phyloP scores from a whole-genome alignment of 2,329 filamentous ascomycete genomes.

The Fusarium robinianum region DNA sequence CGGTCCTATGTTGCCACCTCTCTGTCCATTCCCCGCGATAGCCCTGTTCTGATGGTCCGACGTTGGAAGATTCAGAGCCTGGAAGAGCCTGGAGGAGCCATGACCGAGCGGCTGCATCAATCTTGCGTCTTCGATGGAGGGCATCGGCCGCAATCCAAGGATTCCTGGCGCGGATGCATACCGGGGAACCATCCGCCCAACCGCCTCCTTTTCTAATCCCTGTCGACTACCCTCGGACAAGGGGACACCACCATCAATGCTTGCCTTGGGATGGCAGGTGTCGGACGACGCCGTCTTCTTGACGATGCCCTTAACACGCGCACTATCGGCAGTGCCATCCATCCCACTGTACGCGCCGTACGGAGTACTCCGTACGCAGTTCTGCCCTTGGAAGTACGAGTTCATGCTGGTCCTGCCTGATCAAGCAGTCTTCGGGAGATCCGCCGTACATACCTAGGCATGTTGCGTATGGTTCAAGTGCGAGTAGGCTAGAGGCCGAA shows the following conservation, averaged over 20 bases:
- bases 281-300: conserved; percentile 12
- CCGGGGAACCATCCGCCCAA: conserved; percentile 19
- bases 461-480: too few relatives aligned
- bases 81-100: too few relatives aligned
- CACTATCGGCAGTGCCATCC: conserved; percentile 7
- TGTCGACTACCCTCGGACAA: conserved; percentile 17
- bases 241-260: conserved; percentile 16
- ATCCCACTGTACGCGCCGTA: too few relatives aligned
- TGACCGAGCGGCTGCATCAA: conserved; percentile 15
- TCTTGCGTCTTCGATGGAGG: conserved; percentile 1
- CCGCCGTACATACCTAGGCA: too few relatives aligned
- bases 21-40: background rate
- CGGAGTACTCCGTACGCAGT: too few relatives aligned
- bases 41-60: conserved; percentile 1
- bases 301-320: conserved; percentile 9
- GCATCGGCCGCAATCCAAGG: background rate
- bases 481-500: too few relatives aligned
- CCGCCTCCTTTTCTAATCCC: conserved; percentile 9
- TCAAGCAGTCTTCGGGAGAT: too few relatives aligned
- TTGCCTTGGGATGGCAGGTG: conserved; percentile 15
- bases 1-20: background rate
- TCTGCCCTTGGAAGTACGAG: too few relatives aligned
- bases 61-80: conserved; percentile 4
- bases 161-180: conserved; percentile 14
- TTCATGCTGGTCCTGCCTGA: too few relatives aligned